Evolutionary conservation across 192 early-diverging fungal genomes (phyloP), one percentile per base, ranked within the genome.

Genomic region (Backusella sp.): DNA sequence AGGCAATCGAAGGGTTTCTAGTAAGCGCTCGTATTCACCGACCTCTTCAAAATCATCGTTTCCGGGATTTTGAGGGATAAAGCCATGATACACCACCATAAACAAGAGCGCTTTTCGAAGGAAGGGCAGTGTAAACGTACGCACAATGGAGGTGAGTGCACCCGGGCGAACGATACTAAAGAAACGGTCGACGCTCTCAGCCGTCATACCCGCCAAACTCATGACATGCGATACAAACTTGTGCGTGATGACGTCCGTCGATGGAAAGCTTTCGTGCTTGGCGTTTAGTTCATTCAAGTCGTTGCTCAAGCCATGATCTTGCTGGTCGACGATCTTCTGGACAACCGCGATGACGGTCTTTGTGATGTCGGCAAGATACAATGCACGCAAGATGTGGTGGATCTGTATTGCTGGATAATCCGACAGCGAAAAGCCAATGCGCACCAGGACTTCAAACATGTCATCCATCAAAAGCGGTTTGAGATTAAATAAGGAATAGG

Each of bases 331-430:
- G 1, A 81, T 34, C 17, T 41, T 65, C 56, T 92, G 85, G 14
- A 88, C 62, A 28, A 94, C 78, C 1, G 82, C 73, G 52, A 91
- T 80, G 17, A 90, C 77, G 6, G 86, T 84, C 59, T 91, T 89
- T 4, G 93, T 83, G 14, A 98, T 83, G 81, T 97, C 95, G 0
- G 89, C 88, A 19, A 91, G 75, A 46, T 88, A 88, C 49, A 95
- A 81, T 35, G 94, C 81, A 12, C 87, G 88, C 44, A 92, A 79
- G 71, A 95, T 83, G 44, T 96, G 88, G 81, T 88, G 90, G 3
- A 85, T 84, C 0, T 85, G 86, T 6, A 92, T 84, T 19, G 30
- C 12, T 30, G 70, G 14, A 46, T 14, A 21, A 19, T 62, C 68
- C 32, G 26, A 34, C 11, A 30, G 1, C 17, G 88, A 86, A 75